Evolutionary conservation across 1,284 basidiomycete species (phyloP).

Genomic region (Papiliotrema laurentii): DNA sequence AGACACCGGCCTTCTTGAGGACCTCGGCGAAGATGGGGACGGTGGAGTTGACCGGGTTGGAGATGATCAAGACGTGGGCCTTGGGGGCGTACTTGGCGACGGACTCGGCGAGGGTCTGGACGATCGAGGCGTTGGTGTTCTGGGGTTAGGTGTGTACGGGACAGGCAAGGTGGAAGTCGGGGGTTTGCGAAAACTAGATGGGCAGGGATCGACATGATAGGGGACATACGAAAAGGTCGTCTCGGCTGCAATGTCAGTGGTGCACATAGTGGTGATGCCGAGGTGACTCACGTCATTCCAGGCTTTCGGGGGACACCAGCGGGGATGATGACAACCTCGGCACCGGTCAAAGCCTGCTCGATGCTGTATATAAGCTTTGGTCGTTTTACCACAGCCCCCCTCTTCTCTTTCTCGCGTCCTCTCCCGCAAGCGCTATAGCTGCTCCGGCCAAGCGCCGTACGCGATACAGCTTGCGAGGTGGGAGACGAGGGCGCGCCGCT

Average conservation of each 20-base stretch:
- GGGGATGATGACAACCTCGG: constrained; percentile 90
- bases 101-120: constrained; percentile 83
- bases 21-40: constrained; percentile 96
- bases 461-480: too few relatives aligned
- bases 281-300: constrained; percentile 78
- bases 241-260: constrained; percentile 29
- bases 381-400: not conserved
- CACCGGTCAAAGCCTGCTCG: constrained; percentile 74
- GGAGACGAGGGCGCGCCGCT: too few relatives aligned
- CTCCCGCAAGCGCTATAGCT: too few relatives aligned
- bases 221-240: constrained; percentile 47
- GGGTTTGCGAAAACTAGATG: too few relatives aligned
- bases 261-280: not conserved
- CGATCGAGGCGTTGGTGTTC: constrained; percentile 88
- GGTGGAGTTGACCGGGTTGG: constrained; percentile 95
- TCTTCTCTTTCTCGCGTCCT: too few relatives aligned
- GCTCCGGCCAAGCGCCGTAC: too few relatives aligned
- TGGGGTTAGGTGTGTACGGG: constrained; percentile 8
- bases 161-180: not conserved
- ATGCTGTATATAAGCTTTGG: constrained; percentile 54
- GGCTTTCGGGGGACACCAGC: constrained; percentile 97
- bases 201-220: too few relatives aligned
- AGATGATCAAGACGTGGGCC: constrained; percentile 91
- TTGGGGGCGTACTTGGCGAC: constrained; percentile 83
- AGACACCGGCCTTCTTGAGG: constrained; percentile 86